These are phyloP conservation scores for Endothia cerciana DNA, from an alignment of 2,329 filamentous ascomycete genomes.

Conservation along the genomic window DNA sequence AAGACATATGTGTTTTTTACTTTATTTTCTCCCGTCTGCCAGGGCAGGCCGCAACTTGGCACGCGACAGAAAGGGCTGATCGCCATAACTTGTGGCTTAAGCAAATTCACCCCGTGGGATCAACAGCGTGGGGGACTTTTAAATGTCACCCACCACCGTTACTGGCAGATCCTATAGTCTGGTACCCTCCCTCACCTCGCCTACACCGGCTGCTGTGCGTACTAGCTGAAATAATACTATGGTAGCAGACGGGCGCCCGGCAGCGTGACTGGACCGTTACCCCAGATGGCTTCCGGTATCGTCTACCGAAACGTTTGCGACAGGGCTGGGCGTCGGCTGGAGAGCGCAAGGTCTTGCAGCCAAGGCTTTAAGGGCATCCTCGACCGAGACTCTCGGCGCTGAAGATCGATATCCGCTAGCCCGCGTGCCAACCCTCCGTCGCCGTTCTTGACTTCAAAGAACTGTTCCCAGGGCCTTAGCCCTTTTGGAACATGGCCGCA, in stretches of 20 bases:
- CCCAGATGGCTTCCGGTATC: neutral
- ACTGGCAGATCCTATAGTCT: neutral
- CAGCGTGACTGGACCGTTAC: neutral
- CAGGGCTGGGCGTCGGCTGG: neutral
- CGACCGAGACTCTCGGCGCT: conserved; percentile 6
- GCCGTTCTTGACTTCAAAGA: neutral
- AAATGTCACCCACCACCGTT: conserved; percentile 5
- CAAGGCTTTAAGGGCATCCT: conserved; percentile 3
- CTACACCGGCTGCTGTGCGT: conserved; percentile 5
- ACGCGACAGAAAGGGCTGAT: conserved; percentile 1
- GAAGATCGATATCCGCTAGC: conserved; percentile 9
- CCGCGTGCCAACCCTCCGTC: neutral
- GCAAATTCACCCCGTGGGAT: conserved; percentile 16
- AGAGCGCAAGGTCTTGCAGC: too few species aligned
- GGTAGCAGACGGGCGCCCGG: neutral
- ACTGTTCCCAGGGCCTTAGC: neutral
- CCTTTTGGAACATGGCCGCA: neutral
- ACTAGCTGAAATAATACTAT: neutral
- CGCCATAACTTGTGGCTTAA: conserved; percentile 19
- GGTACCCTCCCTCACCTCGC: neutral
- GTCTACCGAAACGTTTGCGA: conserved; percentile 13
- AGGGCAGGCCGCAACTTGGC: neutral
- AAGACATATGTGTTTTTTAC: too few species aligned
- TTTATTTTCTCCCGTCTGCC: neutral
- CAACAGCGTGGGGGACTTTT: conserved; percentile 21